Base-by-base conservation (phyloP, 176 grass and related monocot species). In the Metroxylon sagu region DNA sequence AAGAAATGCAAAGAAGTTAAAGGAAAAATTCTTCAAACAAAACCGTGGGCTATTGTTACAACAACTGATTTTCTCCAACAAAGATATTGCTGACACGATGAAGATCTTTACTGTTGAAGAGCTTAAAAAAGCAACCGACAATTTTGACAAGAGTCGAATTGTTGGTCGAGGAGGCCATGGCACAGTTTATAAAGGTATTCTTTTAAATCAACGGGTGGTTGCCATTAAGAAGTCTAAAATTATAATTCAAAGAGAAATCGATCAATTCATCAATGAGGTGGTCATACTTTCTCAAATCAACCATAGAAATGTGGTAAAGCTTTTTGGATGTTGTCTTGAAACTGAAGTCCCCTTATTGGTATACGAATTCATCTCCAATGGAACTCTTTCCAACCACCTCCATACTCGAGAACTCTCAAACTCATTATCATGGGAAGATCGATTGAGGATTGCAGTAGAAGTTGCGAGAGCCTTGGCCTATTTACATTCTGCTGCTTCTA, bases 321-420 rank as follows among this genome's bases (percentile, higher is more conserved):
- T 89, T 1, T 25, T 77, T 5, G 84, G 84, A 35, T 89, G 85
- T 53, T 85, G 81, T 60, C 69, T 79, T 14, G 84, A 79, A 70
- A 75, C 79, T 14, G 79, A 79, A 50, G 84, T 87, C 15, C 79
- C 79, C 0, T 57, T 87, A 19, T 26, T 87, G 27, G 75, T 79
- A 14, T 87, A 82, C 2, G 84, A 87, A 64, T 87, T 87, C 15
- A 76, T 87, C 25, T 79, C 85, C 53, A 88, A 88, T 57, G 79
- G 75, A 19, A 75, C 58, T 17, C 80, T 88, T 71, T 39, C 52
- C 8, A 35, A 83, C 14, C 85, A 79, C 71, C 67, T 88, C 21
- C 79, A 83, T 12, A 4, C 21, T 3, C 17, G 76, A 16, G 70
- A 56, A 21, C 18, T 29, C 2, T 0, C 49, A 0, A 2, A 18